Base-by-base conservation (phyloP, 768 basidiomycete species). In the Podaxis carcinomalis region DNA sequence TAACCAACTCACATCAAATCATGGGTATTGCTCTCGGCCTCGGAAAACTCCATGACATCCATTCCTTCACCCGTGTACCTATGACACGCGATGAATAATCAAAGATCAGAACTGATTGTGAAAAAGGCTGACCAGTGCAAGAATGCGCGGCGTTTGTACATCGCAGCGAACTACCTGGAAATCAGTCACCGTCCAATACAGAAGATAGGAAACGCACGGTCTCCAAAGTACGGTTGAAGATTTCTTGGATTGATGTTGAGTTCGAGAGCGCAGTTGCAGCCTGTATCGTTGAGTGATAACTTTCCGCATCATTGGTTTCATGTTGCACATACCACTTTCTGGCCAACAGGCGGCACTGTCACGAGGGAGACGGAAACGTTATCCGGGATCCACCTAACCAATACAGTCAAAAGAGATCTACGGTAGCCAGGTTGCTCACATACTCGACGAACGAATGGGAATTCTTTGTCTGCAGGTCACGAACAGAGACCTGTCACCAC, bases 41-140 rank as follows among this genome's bases (percentile, higher is more conserved):
- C 92, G 0, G 89, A 82, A 73, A 94, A 93, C 73, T 94, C 83
- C 87, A 88, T 83, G 16, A 82, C 70, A 69, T 95, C 94, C 94
- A 95, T 95, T 46, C 93, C 93, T 72, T 95, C 93, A 11, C 85
- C 89, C 7, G 86, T 90, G 71, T 93, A 95, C 80, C 78, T 80
- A 58, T 5, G n/a, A 62, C 4, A 9, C 3, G 14, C 7, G 56
- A 23, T 25, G 39, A 56, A 2, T 50, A 16, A 39, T 3, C 40
- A n/a, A 3, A 25, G 23, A 53, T 40, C n/a, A 50, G 39, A 53
- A 51, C 9, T 32, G 1, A 39, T 37, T 28, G 32, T 19, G 47
- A 10, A 46, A n/a, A 42, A 28, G 44, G 55, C 68, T 65, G 25
- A 80, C 91, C 92, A 94, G 70, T 95, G 92, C 60, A 95, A 73